phyloP scores from a whole-genome alignment of 1,139 yeast species.

The Magnusiomyces suaveolens region DNA sequence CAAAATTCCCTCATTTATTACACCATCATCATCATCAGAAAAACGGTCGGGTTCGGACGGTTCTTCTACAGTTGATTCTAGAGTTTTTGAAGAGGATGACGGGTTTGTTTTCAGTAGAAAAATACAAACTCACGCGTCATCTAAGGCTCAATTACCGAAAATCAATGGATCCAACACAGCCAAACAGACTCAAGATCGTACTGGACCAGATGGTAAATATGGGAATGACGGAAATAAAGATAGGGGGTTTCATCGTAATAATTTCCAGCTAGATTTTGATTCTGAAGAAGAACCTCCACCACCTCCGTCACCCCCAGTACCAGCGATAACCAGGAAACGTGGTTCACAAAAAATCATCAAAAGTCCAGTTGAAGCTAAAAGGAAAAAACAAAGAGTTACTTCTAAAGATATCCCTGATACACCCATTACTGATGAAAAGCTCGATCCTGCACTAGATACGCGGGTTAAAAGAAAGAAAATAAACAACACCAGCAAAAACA shows the following conservation, averaged over 20 bases:
- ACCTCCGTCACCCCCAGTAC: not conserved
- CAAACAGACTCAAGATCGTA: not conserved
- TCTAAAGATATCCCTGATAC: not conserved
- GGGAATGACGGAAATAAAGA: not conserved
- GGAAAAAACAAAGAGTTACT: not conserved
- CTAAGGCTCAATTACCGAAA: too few species aligned
- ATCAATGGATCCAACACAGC: too few species aligned
- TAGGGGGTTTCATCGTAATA: not conserved
- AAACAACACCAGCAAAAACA: not conserved
- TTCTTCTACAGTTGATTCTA: not conserved
- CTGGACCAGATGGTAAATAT: not conserved
- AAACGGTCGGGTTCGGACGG: not conserved
- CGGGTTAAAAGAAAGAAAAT: not conserved
- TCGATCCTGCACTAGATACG: not conserved
- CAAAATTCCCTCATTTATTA: not conserved
- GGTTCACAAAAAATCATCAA: not conserved
- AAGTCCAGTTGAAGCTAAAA: not conserved
- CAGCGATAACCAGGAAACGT: not conserved
- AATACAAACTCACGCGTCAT: not conserved
- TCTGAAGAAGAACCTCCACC: not conserved
- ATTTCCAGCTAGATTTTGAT: not conserved
- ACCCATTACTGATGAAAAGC: not conserved
- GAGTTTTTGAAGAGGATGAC: not conserved
- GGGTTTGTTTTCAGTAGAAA: constrained; percentile 3
- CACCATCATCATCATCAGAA: not conserved